Conservation (phyloP, 2,329 filamentous ascomycete genomes). For the Botrytis galanthina region DNA sequence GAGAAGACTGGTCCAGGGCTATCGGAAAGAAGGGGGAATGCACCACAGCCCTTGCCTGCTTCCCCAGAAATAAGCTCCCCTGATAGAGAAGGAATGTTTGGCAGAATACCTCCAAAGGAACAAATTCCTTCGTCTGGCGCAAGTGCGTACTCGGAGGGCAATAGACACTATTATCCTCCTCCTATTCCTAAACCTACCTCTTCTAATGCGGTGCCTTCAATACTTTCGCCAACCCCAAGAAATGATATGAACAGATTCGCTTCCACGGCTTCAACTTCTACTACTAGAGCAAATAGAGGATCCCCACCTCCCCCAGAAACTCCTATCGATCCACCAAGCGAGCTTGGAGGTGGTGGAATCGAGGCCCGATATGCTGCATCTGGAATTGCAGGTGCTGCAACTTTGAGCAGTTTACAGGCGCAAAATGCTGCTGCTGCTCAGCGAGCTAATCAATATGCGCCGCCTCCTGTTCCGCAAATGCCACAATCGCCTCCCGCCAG, state of each 20-base stretch:
- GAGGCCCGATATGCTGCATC: constrained; percentile 89
- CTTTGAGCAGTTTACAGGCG: constrained; percentile 68
- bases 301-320: constrained; percentile 96
- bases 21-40: constrained; percentile 79
- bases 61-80: constrained; percentile 74
- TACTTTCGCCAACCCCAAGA: constrained; percentile 36
- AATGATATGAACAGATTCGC: constrained; percentile 58
- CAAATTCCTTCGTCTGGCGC: constrained; percentile 25
- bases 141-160: constrained; percentile 29
- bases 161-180: constrained; percentile 54
- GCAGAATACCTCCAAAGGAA: constrained; percentile 46
- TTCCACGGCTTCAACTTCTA: constrained; percentile 90
- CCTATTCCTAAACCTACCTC: constrained; percentile 42
- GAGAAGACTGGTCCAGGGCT: constrained; percentile 63
- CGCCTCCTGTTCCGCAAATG: constrained; percentile 44
- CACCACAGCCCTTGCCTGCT: constrained; percentile 77
- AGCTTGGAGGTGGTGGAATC: constrained; percentile 74
- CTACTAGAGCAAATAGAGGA: constrained; percentile 84
- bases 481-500: constrained; percentile 45
- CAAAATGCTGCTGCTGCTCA: constrained; percentile 81
- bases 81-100: constrained; percentile 78
- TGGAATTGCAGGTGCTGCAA: constrained; percentile 82
- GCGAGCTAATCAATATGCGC: constrained; percentile 73
- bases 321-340: constrained; percentile 70
- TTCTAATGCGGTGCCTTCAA: constrained; percentile 28